Evolutionary conservation across 2,329 filamentous ascomycete species (phyloP).

Genomic region (Gremmenia infestans): DNA sequence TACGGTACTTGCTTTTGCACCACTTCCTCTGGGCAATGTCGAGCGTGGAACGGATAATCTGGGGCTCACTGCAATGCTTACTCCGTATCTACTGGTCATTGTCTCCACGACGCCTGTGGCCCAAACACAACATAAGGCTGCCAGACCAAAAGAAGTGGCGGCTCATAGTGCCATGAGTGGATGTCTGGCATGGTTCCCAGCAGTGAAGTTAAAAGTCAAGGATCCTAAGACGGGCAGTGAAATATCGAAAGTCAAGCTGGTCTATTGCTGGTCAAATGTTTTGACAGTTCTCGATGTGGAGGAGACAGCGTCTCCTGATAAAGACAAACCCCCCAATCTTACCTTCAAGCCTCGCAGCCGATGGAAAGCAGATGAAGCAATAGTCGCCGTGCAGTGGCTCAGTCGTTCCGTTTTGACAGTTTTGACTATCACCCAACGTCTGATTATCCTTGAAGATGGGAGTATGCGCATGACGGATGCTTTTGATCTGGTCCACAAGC

Average conservation of each 20-base stretch:
- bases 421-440: constrained; percentile 86
- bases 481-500: constrained; percentile 85
- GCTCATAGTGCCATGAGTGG: constrained; percentile 90
- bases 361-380: constrained; percentile 92
- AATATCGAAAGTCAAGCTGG: constrained; percentile 78
- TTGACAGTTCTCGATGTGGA: constrained; percentile 87
- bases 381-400: constrained; percentile 95
- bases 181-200: constrained; percentile 94
- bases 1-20: constrained; percentile 86
- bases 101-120: constrained; percentile 96
- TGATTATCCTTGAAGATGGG: constrained; percentile 88
- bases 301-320: constrained; percentile 61
- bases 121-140: constrained; percentile 92
- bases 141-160: constrained; percentile 83
- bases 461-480: constrained; percentile 88
- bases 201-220: constrained; percentile 80
- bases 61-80: constrained; percentile 91
- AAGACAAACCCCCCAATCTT: constrained; percentile 72
- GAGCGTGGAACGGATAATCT: constrained; percentile 82
- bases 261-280: constrained; percentile 99
- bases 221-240: constrained; percentile 62
- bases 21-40: constrained; percentile 88
- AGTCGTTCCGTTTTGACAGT: constrained; percentile 88
- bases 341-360: constrained; percentile 77
- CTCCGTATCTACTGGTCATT: constrained; percentile 90